phyloP scores from a whole-genome alignment of 2,329 filamentous ascomycete species.

The Shiraia bambusicola region DNA sequence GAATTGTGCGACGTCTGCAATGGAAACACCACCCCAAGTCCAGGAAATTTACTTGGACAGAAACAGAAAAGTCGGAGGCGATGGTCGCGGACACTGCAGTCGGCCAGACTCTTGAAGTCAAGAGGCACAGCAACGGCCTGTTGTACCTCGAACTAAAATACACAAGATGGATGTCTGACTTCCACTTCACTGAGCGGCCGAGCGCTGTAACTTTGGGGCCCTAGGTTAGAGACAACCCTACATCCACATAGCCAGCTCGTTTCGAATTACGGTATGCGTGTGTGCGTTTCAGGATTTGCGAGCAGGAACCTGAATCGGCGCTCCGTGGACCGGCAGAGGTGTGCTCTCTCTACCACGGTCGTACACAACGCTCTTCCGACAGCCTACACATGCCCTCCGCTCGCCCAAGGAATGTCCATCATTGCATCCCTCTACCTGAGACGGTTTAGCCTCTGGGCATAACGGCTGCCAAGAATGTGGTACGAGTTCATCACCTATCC shows the following conservation, averaged over 20 bases:
- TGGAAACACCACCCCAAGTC: conserved; percentile 19
- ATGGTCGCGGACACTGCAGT: conserved; percentile 18
- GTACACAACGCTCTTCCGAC: conserved; percentile 18
- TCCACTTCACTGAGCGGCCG: conserved; percentile 23
- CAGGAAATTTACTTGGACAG: conserved; percentile 11
- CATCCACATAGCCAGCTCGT: conserved; percentile 23
- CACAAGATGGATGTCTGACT: conserved; percentile 23
- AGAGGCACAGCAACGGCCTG: conserved; percentile 15
- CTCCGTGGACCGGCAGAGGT: conserved; percentile 17
- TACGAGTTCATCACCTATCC: conserved; percentile 4
- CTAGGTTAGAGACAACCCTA: conserved; percentile 24
- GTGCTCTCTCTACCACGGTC: conserved; percentile 16
- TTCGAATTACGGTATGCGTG: conserved; percentile 10
- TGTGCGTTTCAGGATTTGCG: conserved; percentile 2
- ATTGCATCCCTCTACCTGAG: conserved; percentile 2
- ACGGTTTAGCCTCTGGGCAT: conserved; percentile 12
- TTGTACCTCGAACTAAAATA: conserved; percentile 16
- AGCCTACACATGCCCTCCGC: conserved; percentile 9
- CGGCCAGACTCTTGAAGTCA: conserved; percentile 13
- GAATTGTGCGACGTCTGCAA: conserved; percentile 35
- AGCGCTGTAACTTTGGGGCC: conserved; percentile 36
- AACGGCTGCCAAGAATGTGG: conserved; percentile 11
- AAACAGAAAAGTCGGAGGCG: conserved; percentile 15
- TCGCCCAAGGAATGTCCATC: conserved; percentile 16
- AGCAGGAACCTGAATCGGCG: conserved; percentile 2